These are phyloP conservation scores for Suillus brevipes DNA, from an alignment of 768 basidiomycete genomes.

Conservation along the genomic window DNA sequence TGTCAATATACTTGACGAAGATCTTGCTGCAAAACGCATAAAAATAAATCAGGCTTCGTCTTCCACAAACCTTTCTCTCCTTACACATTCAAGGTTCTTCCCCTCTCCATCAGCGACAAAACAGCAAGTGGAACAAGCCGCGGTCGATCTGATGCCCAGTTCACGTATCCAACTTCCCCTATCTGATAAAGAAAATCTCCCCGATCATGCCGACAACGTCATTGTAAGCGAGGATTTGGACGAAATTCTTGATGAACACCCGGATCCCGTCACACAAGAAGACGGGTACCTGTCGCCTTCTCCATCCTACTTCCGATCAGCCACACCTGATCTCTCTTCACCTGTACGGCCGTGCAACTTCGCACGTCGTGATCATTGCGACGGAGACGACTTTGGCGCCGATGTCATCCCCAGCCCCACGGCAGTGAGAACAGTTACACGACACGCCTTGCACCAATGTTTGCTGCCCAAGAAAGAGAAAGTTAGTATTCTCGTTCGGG, in stretches of 20 bases:
- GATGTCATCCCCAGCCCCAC: conserved; percentile 42
- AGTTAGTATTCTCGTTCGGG: conserved; percentile 28
- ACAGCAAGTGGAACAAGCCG: conserved; percentile 13
- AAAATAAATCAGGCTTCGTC: conserved; percentile 34
- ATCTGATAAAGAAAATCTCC: conserved; percentile 46
- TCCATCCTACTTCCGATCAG: conserved; percentile 46
- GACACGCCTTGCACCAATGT: conserved; percentile 10
- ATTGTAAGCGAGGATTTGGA: conserved; percentile 40
- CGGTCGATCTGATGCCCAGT: conserved; percentile 24
- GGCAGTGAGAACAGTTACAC: conserved; percentile 22
- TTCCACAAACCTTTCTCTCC: conserved; percentile 14
- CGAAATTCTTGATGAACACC: conserved; percentile 39
- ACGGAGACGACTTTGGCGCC: conserved; percentile 46
- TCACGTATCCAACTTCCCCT: conserved; percentile 29
- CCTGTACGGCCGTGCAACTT: conserved; percentile 41
- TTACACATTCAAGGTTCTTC: conserved; percentile 43
- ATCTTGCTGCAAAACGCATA: conserved; percentile 54
- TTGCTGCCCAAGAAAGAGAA: conserved; percentile 8
- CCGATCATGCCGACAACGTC: conserved; percentile 39
- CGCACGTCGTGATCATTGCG: conserved; percentile 13
- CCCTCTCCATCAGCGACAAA: conserved; percentile 10
- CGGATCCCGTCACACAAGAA: conserved; percentile 63
- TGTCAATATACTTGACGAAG: conserved; percentile 67
- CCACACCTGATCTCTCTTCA: conserved; percentile 66
- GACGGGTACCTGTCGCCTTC: conserved; percentile 83